Evolutionary conservation across 768 basidiomycete species (phyloP), one percentile per base, ranked within the genome.

Genomic region (Russula foetens): DNA sequence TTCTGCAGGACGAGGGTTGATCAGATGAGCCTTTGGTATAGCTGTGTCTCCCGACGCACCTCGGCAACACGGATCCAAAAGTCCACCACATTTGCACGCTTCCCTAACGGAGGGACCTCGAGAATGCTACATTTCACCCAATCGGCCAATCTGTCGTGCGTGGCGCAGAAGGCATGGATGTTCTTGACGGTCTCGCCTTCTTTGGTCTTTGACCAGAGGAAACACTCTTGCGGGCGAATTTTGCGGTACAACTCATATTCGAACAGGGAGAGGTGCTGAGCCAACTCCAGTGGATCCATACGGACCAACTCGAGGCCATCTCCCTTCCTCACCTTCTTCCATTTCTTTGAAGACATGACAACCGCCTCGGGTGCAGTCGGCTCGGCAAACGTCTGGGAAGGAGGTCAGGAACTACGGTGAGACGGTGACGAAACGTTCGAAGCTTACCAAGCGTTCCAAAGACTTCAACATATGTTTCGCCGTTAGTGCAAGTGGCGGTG

Each of bases 21-120:
- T 51, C 35, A 52, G 38, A 51, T 8, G 4, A 38, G 33, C n/a
- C 24, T n/a, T 21, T 28, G 33, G 28, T 51, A 26, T 45, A 29
- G n/a, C 4, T 19, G n/a, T 12, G n/a, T 12, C 14, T 17, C 15
- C 39, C 23, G 21, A 70, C 80, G 66, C 65, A 88, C 88, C 79
- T 90, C 86, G 8, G 88, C 86, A 21, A 88, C 84, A 68, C 81
- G 84, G 64, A 90, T 84, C 88, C 88, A 90, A 67, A 84, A 81
- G 60, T 88, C 85, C 39, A 88, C 72, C 17, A 77, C 79, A 56
- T 84, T 78, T 8, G 83, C 79, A 46, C 86, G 75, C 67, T 77
- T 82, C 15, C 75, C 76, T 58, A 84, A 70, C 5, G 72, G 72
- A 8, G 84, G 79, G 51, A 76, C 74, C 52, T 71, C 77, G 39